A percentile compares a stretch with the other conserved stretches of the same genome.
Evolutionary conservation across 495 filamentous ascomycete genomes (phyloP).

Genomic region (Massariosphaeria phaeospora): DNA sequence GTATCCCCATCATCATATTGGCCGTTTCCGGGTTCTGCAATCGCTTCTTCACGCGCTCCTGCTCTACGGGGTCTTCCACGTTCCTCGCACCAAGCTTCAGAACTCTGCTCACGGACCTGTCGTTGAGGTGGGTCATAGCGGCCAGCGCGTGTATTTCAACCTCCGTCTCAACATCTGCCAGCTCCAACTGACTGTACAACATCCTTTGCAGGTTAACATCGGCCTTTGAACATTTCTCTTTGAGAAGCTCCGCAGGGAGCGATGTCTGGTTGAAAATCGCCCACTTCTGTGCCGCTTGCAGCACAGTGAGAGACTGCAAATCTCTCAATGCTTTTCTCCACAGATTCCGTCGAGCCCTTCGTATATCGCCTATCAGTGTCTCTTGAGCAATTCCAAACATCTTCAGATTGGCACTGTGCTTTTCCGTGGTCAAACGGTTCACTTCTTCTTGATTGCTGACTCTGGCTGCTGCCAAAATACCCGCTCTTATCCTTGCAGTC

Average conservation of each 20-base stretch:
- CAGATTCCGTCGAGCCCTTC: not conserved
- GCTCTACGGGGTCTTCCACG: not conserved
- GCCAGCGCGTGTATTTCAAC: not conserved
- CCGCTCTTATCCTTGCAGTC: not conserved
- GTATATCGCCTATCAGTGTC: not conserved
- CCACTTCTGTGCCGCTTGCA: not conserved
- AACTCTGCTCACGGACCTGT: not conserved
- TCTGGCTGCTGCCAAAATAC: not conserved
- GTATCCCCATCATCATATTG: not conserved
- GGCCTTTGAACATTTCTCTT: not conserved
- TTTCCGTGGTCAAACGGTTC: not conserved
- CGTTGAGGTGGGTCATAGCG: not conserved
- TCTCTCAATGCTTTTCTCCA: not conserved
- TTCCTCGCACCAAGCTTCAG: not conserved
- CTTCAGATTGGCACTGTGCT: not conserved
- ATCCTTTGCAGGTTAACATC: not conserved
- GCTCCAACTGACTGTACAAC: not conserved
- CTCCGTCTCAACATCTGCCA: not conserved
- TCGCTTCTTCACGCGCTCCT: not conserved
- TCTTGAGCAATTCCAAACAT: not conserved
- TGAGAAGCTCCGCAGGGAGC: not conserved
- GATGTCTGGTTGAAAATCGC: not conserved
- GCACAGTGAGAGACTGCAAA: not conserved
- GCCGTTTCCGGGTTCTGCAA: not conserved
- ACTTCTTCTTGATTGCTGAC: not conserved